A percentile compares a stretch with the other conserved stretches of the same genome.
phyloP scores from a whole-genome alignment of 495 filamentous ascomycete species.

The Penicillium verhagenii region DNA sequence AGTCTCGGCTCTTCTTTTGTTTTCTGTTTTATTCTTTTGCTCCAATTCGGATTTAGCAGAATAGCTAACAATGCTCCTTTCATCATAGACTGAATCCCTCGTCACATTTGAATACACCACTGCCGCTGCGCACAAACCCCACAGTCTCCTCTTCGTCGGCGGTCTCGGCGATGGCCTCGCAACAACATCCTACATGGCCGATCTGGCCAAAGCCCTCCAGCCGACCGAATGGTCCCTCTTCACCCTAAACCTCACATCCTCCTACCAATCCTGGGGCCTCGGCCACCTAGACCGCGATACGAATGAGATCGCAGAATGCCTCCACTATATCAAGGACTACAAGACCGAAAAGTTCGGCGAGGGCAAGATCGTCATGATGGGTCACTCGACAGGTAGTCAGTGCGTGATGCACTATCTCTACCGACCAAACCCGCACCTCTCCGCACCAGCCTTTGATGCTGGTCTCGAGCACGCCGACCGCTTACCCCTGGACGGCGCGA shows the following conservation, averaged over 20 bases:
- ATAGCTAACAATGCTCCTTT: neutral
- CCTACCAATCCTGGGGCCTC: conserved; percentile 72
- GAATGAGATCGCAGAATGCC: conserved; percentile 65
- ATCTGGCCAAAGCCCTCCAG: conserved; percentile 53
- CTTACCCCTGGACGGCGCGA: conserved; percentile 63
- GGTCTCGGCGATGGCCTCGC: conserved; percentile 80
- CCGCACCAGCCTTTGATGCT: conserved; percentile 28
- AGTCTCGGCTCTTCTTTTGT: too few species aligned
- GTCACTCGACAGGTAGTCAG: conserved; percentile 83
- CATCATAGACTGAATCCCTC: conserved; percentile 43
- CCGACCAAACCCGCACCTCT: conserved; percentile 33
- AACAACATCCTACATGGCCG: conserved; percentile 59
- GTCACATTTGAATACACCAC: conserved; percentile 46
- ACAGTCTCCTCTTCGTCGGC: conserved; percentile 77
- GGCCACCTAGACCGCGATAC: conserved; percentile 67
- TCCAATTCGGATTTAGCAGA: neutral
- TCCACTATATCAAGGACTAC: conserved; percentile 64
- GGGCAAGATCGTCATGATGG: conserved; percentile 73
- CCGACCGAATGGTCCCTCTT: conserved; percentile 61
- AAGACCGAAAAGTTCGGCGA: conserved; percentile 36
- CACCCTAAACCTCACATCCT: conserved; percentile 59
- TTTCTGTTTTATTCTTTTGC: neutral
- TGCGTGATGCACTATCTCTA: conserved; percentile 74
- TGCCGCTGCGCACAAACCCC: conserved; percentile 35
- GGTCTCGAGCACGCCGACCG: conserved; percentile 27